Percentiles rank a stretch among this genome's conserved stretches.
Evolutionary conservation across 2,329 filamentous ascomycete species (phyloP).

Genomic region (Magnaporthales sp.): DNA sequence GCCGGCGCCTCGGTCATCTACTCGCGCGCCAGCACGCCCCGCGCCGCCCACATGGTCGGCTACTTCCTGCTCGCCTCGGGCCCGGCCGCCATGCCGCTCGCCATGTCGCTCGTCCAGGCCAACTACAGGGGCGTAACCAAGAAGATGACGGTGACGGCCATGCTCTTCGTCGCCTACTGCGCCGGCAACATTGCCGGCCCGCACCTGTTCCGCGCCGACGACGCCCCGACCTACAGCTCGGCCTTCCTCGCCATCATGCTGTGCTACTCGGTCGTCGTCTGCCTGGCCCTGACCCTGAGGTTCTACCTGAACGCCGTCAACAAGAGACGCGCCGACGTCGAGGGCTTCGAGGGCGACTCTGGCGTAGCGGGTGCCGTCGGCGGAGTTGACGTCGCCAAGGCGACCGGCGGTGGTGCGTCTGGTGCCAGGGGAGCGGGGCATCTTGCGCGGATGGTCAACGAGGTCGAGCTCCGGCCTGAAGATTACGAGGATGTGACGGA

Average conservation of each 20-base stretch:
- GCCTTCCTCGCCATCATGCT: constrained; percentile 48
- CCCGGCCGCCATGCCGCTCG: constrained; percentile 43
- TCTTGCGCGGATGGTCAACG: constrained; percentile 22
- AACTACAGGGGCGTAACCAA: constrained; percentile 51
- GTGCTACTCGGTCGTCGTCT: constrained; percentile 42
- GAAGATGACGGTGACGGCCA: constrained; percentile 49
- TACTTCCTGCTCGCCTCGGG: constrained; percentile 49
- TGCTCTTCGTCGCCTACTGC: constrained; percentile 48
- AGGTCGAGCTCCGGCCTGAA: constrained; percentile 28
- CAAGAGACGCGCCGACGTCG: constrained; percentile 26
- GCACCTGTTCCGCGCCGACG: constrained; percentile 40
- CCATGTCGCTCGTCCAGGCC: constrained; percentile 44
- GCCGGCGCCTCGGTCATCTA: constrained; percentile 45
- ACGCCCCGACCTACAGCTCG: constrained; percentile 42
- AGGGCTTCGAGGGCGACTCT: constrained; percentile 36
- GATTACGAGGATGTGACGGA: constrained; percentile 52
- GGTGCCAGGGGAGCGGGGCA: constrained; percentile 17
- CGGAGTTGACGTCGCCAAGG: constrained; percentile 8
- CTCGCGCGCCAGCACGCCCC: constrained; percentile 19
- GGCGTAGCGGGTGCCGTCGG: constrained; percentile 30
- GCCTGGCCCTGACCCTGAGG: constrained; percentile 33
- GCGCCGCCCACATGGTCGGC: constrained; percentile 36
- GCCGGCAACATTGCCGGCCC: constrained; percentile 47
- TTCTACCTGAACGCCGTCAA: constrained; percentile 39
- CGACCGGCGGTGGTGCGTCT: constrained; percentile 16